Evolutionary conservation across 2,329 filamentous ascomycete species (phyloP), one percentile per base, ranked within the genome.

Genomic region (Fusarium luffae): DNA sequence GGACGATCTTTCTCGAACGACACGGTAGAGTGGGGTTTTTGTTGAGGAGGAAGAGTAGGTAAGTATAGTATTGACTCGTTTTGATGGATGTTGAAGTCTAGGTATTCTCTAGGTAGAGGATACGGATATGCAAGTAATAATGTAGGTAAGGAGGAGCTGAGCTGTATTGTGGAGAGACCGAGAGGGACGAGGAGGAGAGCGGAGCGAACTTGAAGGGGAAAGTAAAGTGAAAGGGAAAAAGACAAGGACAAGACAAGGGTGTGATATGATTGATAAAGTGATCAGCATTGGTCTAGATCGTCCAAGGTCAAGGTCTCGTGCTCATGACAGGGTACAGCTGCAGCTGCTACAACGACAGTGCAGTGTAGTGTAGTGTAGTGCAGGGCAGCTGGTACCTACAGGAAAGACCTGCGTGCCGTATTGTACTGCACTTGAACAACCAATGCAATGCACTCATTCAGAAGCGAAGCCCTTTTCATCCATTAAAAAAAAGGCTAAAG

Each of bases 281-380:
- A 66, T 66, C 63, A 66, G 28, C 54, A 40, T 32, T 49, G 62
- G 62, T 65, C 62, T 66, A 66, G 62, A 66, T 66, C 62, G 34
- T 28, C 55, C 51, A 64, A 56, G 49, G 57, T 37, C 46, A 49
- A 65, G 48, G 63, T 66, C 61, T 66, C 61, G 63, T 66, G 63
- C 63, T 43, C 54, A 61, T 10, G 21, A 54, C 47, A 65, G 42
- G 48, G 46, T 59, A 58, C 30, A n/a, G 19, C 30, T 50, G 25
- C 47, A 32, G 30, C 48, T n/a, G 18, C 18, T n/a, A 37, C 28
- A 49, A 19, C 28, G 25, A 19, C 46, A 49, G 18, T 30, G 44
- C 25, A 59, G 25, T 37, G 42, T 30, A 37, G 54, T 14, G 30
- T n/a, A 48, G 18, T 30, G 43, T 23, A 59, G 25, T 30, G 32